phyloP scores from a whole-genome alignment of 805 yeast species.

The Candida khao-thaluensis region DNA sequence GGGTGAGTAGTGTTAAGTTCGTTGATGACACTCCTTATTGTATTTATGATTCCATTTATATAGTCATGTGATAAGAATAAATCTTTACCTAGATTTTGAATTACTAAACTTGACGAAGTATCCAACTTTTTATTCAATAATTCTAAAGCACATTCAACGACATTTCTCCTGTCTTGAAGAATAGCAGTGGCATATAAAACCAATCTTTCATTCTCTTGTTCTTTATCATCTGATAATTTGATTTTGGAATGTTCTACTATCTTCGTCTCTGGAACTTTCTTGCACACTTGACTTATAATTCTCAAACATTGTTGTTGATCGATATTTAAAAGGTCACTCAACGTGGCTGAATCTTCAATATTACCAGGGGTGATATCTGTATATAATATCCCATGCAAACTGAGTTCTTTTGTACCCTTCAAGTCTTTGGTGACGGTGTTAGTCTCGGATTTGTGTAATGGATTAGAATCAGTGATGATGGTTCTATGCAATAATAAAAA shows the following conservation, averaged over 20 bases:
- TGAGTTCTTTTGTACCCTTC: slow-evolving; percentile 25
- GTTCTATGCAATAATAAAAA: slow-evolving; percentile 33
- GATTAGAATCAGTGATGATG: slow-evolving; percentile 30
- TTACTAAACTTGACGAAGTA: slow-evolving; percentile 26
- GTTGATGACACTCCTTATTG: slow-evolving; percentile 15
- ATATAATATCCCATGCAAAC: slow-evolving; percentile 42
- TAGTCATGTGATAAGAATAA: slow-evolving; percentile 35
- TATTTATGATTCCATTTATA: slow-evolving; percentile 19
- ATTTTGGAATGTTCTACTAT: slow-evolving; percentile 24
- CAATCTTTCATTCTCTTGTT: slow-evolving; percentile 27
- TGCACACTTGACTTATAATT: slow-evolving; percentile 40
- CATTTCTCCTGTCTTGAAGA: slow-evolving; percentile 51
- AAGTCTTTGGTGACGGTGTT: slow-evolving; percentile 4
- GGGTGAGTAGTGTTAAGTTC: slow-evolving; percentile 6
- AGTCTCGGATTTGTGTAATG: slow-evolving; percentile 19
- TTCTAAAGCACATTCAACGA: slow-evolving; percentile 43
- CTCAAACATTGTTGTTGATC: slow-evolving; percentile 50
- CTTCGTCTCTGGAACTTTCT: slow-evolving; percentile 35
- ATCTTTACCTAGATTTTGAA: slow-evolving; percentile 40
- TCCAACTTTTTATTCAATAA: slow-evolving; percentile 46
- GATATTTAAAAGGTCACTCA: slow-evolving; percentile 39
- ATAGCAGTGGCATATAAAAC: slow-evolving; percentile 38
- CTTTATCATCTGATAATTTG: slow-evolving; percentile 34
- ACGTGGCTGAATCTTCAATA: slow-evolving; percentile 38
- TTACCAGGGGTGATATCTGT: slow-evolving; percentile 32